Base-by-base conservation (phyloP, 805 yeast genomes). In the Schwanniomyces polymorphus region DNA sequence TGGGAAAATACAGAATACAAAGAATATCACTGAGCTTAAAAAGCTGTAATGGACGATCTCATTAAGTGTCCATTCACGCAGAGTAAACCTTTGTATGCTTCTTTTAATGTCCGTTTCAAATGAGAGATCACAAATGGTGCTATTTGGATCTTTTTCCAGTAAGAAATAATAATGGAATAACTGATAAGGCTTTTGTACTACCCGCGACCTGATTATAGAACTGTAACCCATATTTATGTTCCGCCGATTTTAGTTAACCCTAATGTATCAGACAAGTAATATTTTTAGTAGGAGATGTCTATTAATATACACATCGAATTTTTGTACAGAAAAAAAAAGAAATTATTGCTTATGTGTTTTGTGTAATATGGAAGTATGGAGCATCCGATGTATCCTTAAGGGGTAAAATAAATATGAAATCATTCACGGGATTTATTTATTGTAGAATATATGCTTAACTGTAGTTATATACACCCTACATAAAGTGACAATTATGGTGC, bases 1-100 rank as follows among this genome's bases (percentile, higher is more conserved):
- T 8, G 89, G 88, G 51, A 81, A 74, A 45, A 84, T 70, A 47
- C 79, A 59, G 44, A 83, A 79, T 9, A 84, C 88, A 61, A 82
- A 80, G 31, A 78, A 52, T 60, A 84, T 73, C 52, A 89, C 76
- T 51, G 73, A 59, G 35, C 78, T 52, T 51, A 81, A 56, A 55
- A 83, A 70, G 29, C 76, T 68, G 69, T 77, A 74, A 77, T 79
- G 80, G 43, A 69, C 57, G 49, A 79, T 60, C 52, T 88, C 95
- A 29, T 67, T 63, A 10, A 56, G 50, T 0, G 74, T 64, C 66
- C 79, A 74, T 35, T 68, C 61, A 55, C 75, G 76, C 31, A 62
- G 61, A 57, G 67, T 69, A 34, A 83, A 59, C 53, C 68, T 70
- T 42, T 61, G 52, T 37, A 83, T 50, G 2, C 80, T 65, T 14